phyloP scores from a whole-genome alignment of 495 filamentous ascomycete species.

The Lophiotrema nucula region DNA sequence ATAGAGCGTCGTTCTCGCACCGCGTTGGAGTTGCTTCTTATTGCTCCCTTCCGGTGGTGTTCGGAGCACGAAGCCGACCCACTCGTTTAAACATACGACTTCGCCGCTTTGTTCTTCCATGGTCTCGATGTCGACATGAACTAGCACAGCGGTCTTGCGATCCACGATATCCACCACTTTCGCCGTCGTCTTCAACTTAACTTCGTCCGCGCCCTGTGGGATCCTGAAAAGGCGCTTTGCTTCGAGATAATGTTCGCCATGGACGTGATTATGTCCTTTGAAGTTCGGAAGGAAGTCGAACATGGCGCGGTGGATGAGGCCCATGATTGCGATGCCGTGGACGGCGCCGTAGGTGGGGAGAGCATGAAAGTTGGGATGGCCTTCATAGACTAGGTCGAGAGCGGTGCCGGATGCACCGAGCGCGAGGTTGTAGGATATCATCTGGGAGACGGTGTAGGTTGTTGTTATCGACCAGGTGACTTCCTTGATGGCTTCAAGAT shows the following conservation, averaged over 20 bases:
- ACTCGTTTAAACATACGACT: conserved; percentile 13
- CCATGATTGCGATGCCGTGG: background rate
- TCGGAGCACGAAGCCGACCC: conserved; percentile 11
- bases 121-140: conserved; percentile 12
- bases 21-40: background rate
- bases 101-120: background rate
- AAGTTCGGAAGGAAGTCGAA: conserved; percentile 21
- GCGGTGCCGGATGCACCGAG: conserved; percentile 15
- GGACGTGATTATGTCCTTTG: conserved; percentile 19
- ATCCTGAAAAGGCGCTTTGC: background rate
- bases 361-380: conserved; percentile 20
- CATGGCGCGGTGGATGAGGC: conserved; percentile 4
- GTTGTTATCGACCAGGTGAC: conserved; percentile 4
- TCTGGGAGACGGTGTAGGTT: conserved; percentile 12
- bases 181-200: conserved; percentile 12
- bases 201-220: conserved; percentile 5
- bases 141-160: conserved; percentile 4
- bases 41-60: background rate
- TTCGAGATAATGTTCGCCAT: conserved; percentile 24
- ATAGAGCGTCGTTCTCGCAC: conserved; percentile 1
- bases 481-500: conserved; percentile 8
- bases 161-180: conserved; percentile 18
- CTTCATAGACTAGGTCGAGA: conserved; percentile 21
- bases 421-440: conserved; percentile 27
- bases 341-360: conserved; percentile 22